These are phyloP conservation scores for Melastoma malabathricum DNA, from an alignment of 345 rosid genomes.

Conservation along the genomic window DNA sequence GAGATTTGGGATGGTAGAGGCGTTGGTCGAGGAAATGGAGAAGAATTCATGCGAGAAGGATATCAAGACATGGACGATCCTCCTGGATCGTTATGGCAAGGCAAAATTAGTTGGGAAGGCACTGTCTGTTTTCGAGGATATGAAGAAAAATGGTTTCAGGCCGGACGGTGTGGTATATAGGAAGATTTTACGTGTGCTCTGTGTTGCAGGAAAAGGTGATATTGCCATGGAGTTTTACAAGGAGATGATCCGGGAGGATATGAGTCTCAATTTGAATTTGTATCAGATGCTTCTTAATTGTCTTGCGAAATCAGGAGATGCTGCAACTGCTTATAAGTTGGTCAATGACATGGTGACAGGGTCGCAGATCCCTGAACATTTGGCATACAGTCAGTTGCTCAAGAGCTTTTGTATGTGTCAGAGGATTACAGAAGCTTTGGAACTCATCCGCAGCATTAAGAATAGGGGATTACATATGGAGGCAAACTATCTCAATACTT, in stretches of 20 bases:
- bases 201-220: conserved; percentile 45
- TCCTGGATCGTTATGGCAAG: conserved; percentile 48
- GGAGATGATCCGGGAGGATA: conserved; percentile 53
- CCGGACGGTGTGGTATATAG: conserved; percentile 38
- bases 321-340: conserved; percentile 32
- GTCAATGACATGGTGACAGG: conserved; percentile 49
- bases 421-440: conserved; percentile 64
- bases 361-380: conserved; percentile 34
- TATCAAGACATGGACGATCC: conserved; percentile 61
- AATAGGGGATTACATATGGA: conserved; percentile 29
- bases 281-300: conserved; percentile 45
- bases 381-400: conserved; percentile 37
- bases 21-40: conserved; percentile 57
- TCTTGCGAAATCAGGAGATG: conserved; percentile 31
- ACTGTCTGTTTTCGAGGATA: conserved; percentile 39
- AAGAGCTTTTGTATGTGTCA: conserved; percentile 59
- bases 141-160: conserved; percentile 43
- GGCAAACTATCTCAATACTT: conserved; percentile 39
- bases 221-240: conserved; percentile 54
- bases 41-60: conserved; percentile 32
- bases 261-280: conserved; percentile 30
- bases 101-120: conserved; percentile 52
- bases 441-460: conserved; percentile 46
- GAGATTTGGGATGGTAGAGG: conserved; percentile 32
- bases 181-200: conserved; percentile 35